phyloP scores from a whole-genome alignment of 225 moss, liverwort and hornwort genomes.

The Bryoerythrophyllum caledonicum region DNA sequence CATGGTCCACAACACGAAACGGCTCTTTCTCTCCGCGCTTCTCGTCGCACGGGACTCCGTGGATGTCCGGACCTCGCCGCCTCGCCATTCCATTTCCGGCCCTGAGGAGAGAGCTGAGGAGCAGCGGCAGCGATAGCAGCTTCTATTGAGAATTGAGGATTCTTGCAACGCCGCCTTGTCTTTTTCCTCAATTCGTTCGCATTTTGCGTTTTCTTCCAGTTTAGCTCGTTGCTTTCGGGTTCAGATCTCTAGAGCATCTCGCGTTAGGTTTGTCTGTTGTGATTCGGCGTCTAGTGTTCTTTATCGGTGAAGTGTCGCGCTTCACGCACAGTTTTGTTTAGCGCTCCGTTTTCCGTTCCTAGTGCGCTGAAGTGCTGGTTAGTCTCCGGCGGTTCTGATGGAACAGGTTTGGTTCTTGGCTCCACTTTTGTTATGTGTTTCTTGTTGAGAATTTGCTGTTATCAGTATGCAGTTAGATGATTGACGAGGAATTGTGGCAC shows the following conservation, averaged over 20 bases:
- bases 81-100: not conserved
- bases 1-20: slow-evolving; percentile 16
- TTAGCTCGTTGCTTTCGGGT: not conserved
- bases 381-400: slow-evolving; percentile 21
- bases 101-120: too few species aligned
- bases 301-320: not conserved
- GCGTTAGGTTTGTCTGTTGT: slow-evolving; percentile 16
- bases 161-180: too few species aligned
- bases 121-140: too few species aligned
- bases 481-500: not conserved
- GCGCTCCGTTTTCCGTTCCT: slow-evolving; percentile 9
- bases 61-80: slow-evolving; percentile 12
- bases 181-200: not conserved
- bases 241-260: slow-evolving; percentile 1
- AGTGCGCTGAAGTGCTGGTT: slow-evolving; percentile 20
- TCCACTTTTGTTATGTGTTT: not conserved
- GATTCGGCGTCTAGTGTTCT: not conserved
- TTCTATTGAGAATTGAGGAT: not conserved
- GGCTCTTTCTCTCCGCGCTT: slow-evolving; percentile 30
- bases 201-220: not conserved
- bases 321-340: slow-evolving; percentile 13
- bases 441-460: not conserved
- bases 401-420: slow-evolving; percentile 32
- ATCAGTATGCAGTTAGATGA: not conserved
- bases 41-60: slow-evolving; percentile 16